phyloP scores from a whole-genome alignment of 768 basidiomycete species.

The Obba rivulosa region DNA sequence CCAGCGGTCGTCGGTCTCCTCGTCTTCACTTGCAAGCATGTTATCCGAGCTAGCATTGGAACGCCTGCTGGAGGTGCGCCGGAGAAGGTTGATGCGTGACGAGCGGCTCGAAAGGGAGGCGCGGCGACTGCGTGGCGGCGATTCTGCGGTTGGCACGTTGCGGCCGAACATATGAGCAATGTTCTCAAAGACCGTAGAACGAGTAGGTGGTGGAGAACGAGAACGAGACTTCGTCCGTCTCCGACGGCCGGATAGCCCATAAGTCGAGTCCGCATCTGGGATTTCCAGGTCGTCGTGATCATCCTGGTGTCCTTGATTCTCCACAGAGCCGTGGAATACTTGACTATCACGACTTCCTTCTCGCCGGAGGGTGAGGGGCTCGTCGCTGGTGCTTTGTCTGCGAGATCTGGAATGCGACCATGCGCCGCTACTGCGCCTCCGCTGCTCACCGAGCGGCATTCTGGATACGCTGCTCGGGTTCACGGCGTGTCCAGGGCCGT shows the following conservation, averaged over 20 bases:
- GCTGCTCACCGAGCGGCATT: conserved; percentile 59
- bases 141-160: conserved; percentile 27
- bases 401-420: conserved; percentile 50
- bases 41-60: conserved; percentile 59
- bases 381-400: conserved; percentile 30
- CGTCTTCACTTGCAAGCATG: conserved; percentile 48
- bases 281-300: conserved; percentile 21
- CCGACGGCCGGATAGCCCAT: conserved; percentile 6
- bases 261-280: conserved; percentile 27
- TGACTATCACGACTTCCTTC: conserved; percentile 16
- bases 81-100: conserved; percentile 38
- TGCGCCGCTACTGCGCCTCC: conserved; percentile 52
- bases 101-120: conserved; percentile 56
- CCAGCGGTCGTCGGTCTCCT: conserved; percentile 71
- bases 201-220: conserved; percentile 22
- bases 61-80: conserved; percentile 43
- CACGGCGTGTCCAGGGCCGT: conserved; percentile 57
- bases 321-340: conserved; percentile 6
- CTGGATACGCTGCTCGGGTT: conserved; percentile 78
- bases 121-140: conserved; percentile 38
- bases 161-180: conserved; percentile 65
- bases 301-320: not conserved
- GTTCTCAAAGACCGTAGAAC: conserved; percentile 52
- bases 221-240: conserved; percentile 12
- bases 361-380: conserved; percentile 7